Evolutionary conservation across 2,329 filamentous ascomycete species (phyloP).

Genomic region (Albifimbria verrucaria): DNA sequence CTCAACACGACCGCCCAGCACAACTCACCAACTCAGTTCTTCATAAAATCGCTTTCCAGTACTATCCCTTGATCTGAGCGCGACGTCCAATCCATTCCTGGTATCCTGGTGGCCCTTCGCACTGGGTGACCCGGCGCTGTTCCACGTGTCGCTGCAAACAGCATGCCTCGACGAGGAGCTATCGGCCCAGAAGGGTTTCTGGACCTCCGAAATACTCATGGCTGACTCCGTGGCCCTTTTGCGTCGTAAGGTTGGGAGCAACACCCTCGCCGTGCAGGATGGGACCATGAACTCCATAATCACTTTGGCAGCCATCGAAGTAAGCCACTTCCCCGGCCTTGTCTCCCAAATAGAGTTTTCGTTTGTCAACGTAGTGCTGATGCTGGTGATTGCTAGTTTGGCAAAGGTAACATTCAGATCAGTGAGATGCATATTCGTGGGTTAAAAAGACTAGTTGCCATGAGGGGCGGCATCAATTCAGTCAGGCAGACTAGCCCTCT

Average conservation of each 20-base stretch:
- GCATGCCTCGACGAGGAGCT: conserved; percentile 55
- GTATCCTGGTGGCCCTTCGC: conserved; percentile 59
- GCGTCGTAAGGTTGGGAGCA: conserved; percentile 44
- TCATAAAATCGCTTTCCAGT: conserved; percentile 56
- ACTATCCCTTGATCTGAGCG: conserved; percentile 54
- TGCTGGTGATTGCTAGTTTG: too few relatives aligned
- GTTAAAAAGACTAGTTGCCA: conserved; percentile 42
- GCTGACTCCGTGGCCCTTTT: conserved; percentile 52
- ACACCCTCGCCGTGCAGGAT: conserved; percentile 45
- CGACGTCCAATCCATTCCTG: conserved; percentile 54
- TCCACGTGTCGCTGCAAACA: conserved; percentile 58
- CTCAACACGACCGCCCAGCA: not conserved
- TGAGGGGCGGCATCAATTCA: conserved; percentile 48
- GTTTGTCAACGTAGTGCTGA: too few relatives aligned
- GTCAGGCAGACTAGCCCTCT: conserved; percentile 47
- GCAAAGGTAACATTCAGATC: conserved; percentile 46
- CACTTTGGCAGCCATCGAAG: conserved; percentile 56
- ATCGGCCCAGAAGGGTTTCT: conserved; percentile 48
- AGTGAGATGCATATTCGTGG: conserved; percentile 48
- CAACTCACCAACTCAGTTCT: conserved; percentile 40
- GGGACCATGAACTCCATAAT: conserved; percentile 56
- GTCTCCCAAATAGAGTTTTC: too few relatives aligned
- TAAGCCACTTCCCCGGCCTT: conserved; percentile 30
- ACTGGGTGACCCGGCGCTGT: conserved; percentile 51
- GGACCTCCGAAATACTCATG: conserved; percentile 53